Percentiles rank a stretch among this genome's conserved stretches.
Conservation (phyloP, 768 basidiomycete genomes). For the Suillus clintonianus region DNA sequence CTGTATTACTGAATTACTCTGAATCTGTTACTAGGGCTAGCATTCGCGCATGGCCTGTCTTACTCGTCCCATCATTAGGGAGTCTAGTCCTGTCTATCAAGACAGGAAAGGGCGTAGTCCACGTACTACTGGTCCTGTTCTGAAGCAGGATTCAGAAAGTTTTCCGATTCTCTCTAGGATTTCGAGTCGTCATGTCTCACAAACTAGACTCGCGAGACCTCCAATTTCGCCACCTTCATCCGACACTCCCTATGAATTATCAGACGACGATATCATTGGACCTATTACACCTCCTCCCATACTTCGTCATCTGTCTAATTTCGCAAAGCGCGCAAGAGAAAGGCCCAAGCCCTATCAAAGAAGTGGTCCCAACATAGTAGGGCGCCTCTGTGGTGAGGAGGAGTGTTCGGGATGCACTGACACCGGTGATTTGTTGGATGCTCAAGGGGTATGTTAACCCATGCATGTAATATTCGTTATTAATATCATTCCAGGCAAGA, state of each 20-base stretch:
- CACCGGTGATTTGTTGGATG: not conserved
- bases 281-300: not conserved
- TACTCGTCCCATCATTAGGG: too few relatives aligned
- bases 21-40: too few relatives aligned
- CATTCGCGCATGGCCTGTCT: too few relatives aligned
- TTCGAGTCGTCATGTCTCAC: not conserved
- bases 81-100: not conserved
- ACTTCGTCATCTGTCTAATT: not conserved
- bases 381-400: not conserved
- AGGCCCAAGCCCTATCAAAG: not conserved
- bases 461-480: too few relatives aligned
- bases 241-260: not conserved
- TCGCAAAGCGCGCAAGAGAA: not conserved
- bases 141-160: not conserved
- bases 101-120: not conserved
- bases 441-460: not conserved
- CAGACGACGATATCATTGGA: not conserved
- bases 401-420: not conserved
- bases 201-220: not conserved
- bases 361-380: not conserved
- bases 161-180: not conserved
- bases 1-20: too few relatives aligned
- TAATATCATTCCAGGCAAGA: not conserved
- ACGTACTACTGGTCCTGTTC: not conserved
- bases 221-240: not conserved